A percentile compares a stretch with the other conserved stretches of the same genome.
These are phyloP conservation scores for Anthostomella pinea DNA, from an alignment of 2,329 filamentous ascomycete genomes.

Conservation along the genomic window DNA sequence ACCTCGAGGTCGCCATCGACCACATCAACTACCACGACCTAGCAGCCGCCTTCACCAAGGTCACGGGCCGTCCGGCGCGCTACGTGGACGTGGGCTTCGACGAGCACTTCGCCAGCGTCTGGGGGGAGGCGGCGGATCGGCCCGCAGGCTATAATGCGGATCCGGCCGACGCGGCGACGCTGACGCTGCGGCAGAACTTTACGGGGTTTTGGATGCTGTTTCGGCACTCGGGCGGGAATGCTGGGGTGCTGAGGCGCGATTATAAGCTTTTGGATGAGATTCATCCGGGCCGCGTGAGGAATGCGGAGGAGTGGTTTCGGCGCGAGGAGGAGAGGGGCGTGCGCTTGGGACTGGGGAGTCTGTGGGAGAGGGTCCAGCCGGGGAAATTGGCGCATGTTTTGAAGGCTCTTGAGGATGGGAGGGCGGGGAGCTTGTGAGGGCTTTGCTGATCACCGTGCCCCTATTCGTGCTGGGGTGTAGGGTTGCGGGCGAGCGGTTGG, in stretches of 20 bases:
- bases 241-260: slow-evolving; percentile 42
- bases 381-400: slow-evolving; percentile 17
- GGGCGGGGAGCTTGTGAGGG: slow-evolving; percentile 16
- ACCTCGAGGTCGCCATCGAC: slow-evolving; percentile 43
- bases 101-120: slow-evolving; percentile 30
- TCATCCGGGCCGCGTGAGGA: slow-evolving; percentile 45
- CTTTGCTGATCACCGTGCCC: too few species aligned
- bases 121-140: slow-evolving; percentile 14
- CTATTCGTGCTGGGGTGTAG: too few species aligned
- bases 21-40: slow-evolving; percentile 39
- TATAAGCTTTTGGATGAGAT: slow-evolving; percentile 51
- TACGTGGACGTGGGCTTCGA: slow-evolving; percentile 37
- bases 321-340: slow-evolving; percentile 35
- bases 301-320: slow-evolving; percentile 47
- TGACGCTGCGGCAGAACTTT: slow-evolving; percentile 47
- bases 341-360: slow-evolving; percentile 21
- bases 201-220: slow-evolving; percentile 49
- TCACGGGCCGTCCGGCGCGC: slow-evolving; percentile 40
- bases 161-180: slow-evolving; percentile 27
- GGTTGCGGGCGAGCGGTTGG: too few species aligned
- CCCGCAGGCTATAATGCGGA: slow-evolving; percentile 38
- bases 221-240: slow-evolving; percentile 38
- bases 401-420: slow-evolving; percentile 22
- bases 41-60: slow-evolving; percentile 39
- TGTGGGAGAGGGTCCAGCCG: slow-evolving; percentile 34